These are phyloP conservation scores for Tardiomyces depauwii DNA, from an alignment of 1,139 yeast species.

Conservation along the genomic window DNA sequence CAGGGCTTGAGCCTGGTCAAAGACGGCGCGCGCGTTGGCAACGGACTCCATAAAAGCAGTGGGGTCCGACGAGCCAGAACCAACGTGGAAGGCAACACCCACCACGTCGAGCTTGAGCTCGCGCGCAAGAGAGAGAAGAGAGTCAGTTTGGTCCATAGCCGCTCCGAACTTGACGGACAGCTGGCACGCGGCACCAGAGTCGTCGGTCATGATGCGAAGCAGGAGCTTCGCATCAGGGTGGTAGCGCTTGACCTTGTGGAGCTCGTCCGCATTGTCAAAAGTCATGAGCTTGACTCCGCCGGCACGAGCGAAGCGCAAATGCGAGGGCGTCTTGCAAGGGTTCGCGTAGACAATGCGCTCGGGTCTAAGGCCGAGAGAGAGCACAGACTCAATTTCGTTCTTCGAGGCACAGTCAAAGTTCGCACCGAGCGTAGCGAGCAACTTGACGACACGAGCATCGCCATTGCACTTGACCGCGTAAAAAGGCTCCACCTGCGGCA, in stretches of 20 bases:
- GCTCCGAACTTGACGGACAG: conserved; percentile 89
- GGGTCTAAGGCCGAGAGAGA: conserved; percentile 51
- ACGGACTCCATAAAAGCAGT: conserved; percentile 61
- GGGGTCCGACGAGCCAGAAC: conserved; percentile 83
- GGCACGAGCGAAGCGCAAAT: conserved; percentile 56
- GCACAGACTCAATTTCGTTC: conserved; percentile 62
- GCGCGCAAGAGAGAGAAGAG: conserved; percentile 51
- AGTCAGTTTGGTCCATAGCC: conserved; percentile 38
- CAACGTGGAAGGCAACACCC: conserved; percentile 94
- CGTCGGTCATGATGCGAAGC: conserved; percentile 83
- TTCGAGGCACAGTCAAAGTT: conserved; percentile 94
- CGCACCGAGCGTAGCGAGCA: conserved; percentile 50
- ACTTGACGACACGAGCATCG: conserved; percentile 44
- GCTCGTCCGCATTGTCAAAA: conserved; percentile 80
- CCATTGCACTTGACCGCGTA: conserved; percentile 96
- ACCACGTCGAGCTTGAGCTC: conserved; percentile 50
- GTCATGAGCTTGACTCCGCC: conserved; percentile 61
- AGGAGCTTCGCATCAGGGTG: conserved; percentile 65
- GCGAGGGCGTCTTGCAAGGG: conserved; percentile 83
- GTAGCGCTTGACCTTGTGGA: conserved; percentile 54
- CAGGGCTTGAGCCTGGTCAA: conserved; percentile 41
- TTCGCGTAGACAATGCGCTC: conserved; percentile 78
- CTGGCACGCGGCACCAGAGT: conserved; percentile 77
- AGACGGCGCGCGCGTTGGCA: conserved; percentile 58
- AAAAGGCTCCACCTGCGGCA: conserved; percentile 73